These are phyloP conservation scores for Camellia lanceoleosa DNA, from an alignment of 148 eudicot genomes.

Conservation along the genomic window DNA sequence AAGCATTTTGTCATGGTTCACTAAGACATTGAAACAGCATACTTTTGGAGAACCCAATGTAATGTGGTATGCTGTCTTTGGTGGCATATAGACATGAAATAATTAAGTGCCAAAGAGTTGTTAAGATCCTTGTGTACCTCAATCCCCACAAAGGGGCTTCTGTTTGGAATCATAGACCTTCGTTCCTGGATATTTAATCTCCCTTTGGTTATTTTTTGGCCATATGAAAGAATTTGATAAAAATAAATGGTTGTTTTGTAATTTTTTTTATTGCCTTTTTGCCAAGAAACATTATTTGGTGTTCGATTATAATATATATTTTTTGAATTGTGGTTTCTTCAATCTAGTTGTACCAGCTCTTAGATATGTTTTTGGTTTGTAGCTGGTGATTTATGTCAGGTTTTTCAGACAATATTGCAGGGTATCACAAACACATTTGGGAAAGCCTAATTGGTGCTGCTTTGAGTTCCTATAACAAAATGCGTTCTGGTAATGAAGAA, in stretches of 20 bases:
- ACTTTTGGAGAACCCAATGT: not conserved
- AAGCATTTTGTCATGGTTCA: constrained; percentile 11
- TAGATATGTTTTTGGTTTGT: not conserved
- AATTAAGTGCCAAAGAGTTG: not conserved
- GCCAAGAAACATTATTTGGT: not conserved
- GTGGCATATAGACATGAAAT: not conserved
- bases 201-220: not conserved
- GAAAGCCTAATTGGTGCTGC: constrained; percentile 77
- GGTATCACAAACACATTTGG: constrained; percentile 40
- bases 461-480: constrained; percentile 51
- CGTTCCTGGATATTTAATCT: not conserved
- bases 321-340: not conserved
- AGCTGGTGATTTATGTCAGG: constrained; percentile 12
- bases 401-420: constrained; percentile 43
- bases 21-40: not conserved
- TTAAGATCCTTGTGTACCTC: not conserved
- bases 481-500: constrained; percentile 28
- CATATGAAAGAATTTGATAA: not conserved
- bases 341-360: not conserved
- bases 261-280: not conserved
- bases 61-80: not conserved
- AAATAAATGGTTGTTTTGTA: not conserved
- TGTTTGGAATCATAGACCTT: not conserved
- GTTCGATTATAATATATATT: not conserved
- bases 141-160: not conserved